These are phyloP conservation scores for Flagelloscypha sp. DNA, from an alignment of 768 basidiomycete genomes.

Conservation along the genomic window DNA sequence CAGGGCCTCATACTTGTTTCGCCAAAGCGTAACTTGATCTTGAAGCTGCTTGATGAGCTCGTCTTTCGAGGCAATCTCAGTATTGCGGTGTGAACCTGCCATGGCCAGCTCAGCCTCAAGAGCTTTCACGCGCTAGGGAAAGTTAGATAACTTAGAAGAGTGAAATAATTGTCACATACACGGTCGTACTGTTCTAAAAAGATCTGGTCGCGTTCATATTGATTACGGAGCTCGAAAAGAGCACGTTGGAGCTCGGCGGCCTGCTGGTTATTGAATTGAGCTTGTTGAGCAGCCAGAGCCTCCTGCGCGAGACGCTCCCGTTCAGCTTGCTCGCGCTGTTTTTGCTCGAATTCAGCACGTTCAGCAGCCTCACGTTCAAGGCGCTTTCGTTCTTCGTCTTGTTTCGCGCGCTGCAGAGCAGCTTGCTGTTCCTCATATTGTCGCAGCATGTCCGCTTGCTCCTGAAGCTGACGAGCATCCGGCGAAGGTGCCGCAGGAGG, in stretches of 20 bases:
- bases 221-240: conserved; percentile 86
- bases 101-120: conserved; percentile 83
- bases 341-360: conserved; percentile 82
- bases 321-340: conserved; percentile 83
- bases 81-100: conserved; percentile 65
- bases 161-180: conserved; percentile 37
- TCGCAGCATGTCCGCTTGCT: conserved; percentile 91
- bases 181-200: conserved; percentile 96
- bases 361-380: conserved; percentile 70
- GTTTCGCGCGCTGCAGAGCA: conserved; percentile 72
- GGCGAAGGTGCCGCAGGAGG: conserved; percentile 68
- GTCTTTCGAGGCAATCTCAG: conserved; percentile 88
- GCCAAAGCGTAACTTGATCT: conserved; percentile 94
- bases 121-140: conserved; percentile 80
- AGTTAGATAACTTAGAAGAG: conserved; percentile 5
- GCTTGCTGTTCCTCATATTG: conserved; percentile 94
- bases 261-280: conserved; percentile 74
- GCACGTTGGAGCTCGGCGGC: conserved; percentile 82
- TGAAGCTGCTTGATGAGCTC: conserved; percentile 93
- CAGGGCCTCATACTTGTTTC: conserved; percentile 96
- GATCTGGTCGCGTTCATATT: conserved; percentile 97
- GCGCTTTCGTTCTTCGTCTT: conserved; percentile 76
- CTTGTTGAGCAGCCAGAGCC: conserved; percentile 74
- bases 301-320: conserved; percentile 85
- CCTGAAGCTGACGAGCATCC: conserved; percentile 64